Evolutionary conservation across 345 rosid genomes (phyloP).

Genomic region (Populus davidiana): DNA sequence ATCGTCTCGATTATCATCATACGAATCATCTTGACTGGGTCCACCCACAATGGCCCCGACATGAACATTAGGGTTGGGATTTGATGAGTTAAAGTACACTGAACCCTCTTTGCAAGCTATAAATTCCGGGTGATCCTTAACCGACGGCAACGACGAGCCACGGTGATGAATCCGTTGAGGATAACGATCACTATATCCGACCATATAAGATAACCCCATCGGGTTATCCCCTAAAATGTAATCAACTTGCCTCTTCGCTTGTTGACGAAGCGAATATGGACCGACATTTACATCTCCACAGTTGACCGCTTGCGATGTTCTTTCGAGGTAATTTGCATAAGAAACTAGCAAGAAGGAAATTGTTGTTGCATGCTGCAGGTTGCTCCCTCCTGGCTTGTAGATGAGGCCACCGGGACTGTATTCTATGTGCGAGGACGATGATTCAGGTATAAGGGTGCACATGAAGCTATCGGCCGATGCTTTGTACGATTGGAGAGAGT

Average conservation of each 20-base stretch:
- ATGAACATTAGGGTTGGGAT: constrained; percentile 67
- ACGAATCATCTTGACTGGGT: constrained; percentile 67
- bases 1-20: constrained; percentile 62
- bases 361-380: constrained; percentile 86
- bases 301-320: constrained; percentile 53
- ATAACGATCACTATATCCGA: constrained; percentile 66
- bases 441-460: constrained; percentile 78
- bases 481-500: constrained; percentile 68
- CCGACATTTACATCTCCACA: constrained; percentile 53
- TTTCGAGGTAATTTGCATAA: constrained; percentile 72
- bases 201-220: constrained; percentile 80
- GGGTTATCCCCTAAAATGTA: constrained; percentile 94
- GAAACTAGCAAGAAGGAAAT: constrained; percentile 83
- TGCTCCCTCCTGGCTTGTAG: constrained; percentile 97
- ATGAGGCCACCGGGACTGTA: constrained; percentile 85
- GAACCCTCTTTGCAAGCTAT: constrained; percentile 80
- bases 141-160: constrained; percentile 76
- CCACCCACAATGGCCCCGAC: constrained; percentile 92
- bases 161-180: constrained; percentile 92
- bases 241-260: constrained; percentile 83
- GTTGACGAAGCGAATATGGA: constrained; percentile 61
- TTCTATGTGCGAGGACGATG: constrained; percentile 63
- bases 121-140: constrained; percentile 53
- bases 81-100: constrained; percentile 56
- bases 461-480: constrained; percentile 94